Percentiles rank a stretch among this genome's conserved stretches.
Conservation (phyloP, 2,329 filamentous ascomycete genomes). For the Pseudocercospora macadamiae region DNA sequence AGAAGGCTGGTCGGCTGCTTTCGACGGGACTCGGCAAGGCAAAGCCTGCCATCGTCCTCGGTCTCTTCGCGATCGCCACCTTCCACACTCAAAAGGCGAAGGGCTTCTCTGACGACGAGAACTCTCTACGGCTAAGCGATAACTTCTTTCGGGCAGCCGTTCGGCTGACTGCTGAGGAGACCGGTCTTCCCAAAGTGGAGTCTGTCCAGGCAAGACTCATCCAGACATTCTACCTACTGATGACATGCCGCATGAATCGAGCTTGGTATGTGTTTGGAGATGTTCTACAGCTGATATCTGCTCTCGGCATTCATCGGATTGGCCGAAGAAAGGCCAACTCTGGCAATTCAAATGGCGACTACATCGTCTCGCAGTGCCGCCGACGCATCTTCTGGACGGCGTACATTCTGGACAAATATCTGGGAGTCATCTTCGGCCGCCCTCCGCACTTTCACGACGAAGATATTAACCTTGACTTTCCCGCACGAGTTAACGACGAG, state of each 20-base stretch:
- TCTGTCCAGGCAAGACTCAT: conserved; percentile 24
- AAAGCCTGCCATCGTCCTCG: conserved; percentile 37
- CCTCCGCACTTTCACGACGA: conserved; percentile 65
- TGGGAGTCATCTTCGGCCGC: conserved; percentile 65
- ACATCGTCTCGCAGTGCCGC: conserved; percentile 53
- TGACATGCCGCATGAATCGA: conserved; percentile 33
- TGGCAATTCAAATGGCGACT: conserved; percentile 39
- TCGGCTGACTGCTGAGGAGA: conserved; percentile 17
- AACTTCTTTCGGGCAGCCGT: conserved; percentile 4
- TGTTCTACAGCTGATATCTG: conserved; percentile 27
- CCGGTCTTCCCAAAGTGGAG: conserved; percentile 16
- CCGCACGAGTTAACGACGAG: conserved; percentile 57
- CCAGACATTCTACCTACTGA: conserved; percentile 25
- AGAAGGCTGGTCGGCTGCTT: conserved; percentile 31
- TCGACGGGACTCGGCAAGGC: conserved; percentile 46
- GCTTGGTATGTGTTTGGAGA: conserved; percentile 39
- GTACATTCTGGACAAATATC: conserved; percentile 65
- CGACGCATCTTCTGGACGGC: conserved; percentile 65
- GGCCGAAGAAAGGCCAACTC: conserved; percentile 8
- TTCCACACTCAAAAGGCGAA: conserved; percentile 39
- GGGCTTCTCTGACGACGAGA: conserved; percentile 44
- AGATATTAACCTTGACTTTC: conserved; percentile 65
- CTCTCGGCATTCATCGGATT: conserved; percentile 22
- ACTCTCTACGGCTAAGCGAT: neutral
- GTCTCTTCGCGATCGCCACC: conserved; percentile 14